Conservation (phyloP, 2,329 filamentous ascomycete genomes). For the Arthrobotrys iridis region DNA sequence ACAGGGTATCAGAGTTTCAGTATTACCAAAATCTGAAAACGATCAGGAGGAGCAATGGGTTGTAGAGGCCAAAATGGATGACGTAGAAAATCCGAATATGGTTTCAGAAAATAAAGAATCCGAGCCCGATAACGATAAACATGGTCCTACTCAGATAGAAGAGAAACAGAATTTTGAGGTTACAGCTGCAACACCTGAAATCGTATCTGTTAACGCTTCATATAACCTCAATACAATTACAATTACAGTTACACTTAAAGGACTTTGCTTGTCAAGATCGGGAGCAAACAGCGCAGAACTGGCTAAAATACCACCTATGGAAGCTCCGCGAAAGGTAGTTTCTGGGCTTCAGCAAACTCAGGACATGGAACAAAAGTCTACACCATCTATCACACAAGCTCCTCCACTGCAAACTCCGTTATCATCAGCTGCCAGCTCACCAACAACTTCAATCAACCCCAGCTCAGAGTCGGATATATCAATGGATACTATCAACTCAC, state of each 20-base stretch:
- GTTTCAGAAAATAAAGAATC: background rate
- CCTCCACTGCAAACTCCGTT: background rate
- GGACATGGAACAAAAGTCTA: background rate
- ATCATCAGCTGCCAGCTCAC: background rate
- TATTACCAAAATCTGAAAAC: background rate
- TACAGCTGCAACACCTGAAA: too few relatives aligned
- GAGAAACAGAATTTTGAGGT: too few relatives aligned
- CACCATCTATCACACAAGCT: background rate
- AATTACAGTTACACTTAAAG: too few relatives aligned
- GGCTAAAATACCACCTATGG: background rate
- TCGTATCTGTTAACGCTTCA: too few relatives aligned
- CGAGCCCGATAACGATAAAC: background rate
- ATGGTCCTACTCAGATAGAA: background rate
- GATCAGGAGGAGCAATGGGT: background rate
- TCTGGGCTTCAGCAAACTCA: background rate
- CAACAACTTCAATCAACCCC: too few relatives aligned
- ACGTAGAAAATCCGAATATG: background rate
- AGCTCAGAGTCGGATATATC: too few relatives aligned
- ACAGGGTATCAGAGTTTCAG: background rate
- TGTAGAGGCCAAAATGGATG: too few relatives aligned
- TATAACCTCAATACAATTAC: too few relatives aligned
- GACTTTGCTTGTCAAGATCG: too few relatives aligned
- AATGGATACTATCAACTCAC: too few relatives aligned
- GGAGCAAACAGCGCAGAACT: background rate
- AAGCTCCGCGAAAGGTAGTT: background rate